These are phyloP conservation scores for Alliaria petiolata DNA, from an alignment of 345 rosid genomes.

Conservation along the genomic window DNA sequence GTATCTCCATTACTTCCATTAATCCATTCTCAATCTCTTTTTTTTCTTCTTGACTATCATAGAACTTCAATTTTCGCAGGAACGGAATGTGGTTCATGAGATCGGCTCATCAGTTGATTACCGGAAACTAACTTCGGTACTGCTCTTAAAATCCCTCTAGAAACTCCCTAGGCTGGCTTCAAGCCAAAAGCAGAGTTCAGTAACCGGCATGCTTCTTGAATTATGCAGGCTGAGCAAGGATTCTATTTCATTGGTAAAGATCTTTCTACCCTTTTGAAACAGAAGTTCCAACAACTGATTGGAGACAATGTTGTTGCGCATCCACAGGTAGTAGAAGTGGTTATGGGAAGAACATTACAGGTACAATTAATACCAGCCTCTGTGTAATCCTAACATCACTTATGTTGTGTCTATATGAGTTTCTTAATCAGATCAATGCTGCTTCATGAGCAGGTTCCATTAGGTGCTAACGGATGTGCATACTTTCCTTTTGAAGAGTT, in stretches of 20 bases:
- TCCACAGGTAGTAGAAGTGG: slow-evolving; percentile 78
- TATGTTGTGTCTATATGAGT: neutral
- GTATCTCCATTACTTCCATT: slow-evolving; percentile 31
- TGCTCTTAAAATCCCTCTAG: neutral
- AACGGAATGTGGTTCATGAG: slow-evolving; percentile 73
- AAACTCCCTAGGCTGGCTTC: slow-evolving; percentile 8
- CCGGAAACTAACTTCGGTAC: slow-evolving; percentile 86
- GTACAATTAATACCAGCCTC: slow-evolving; percentile 25
- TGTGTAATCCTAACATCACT: neutral
- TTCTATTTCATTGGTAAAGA: slow-evolving; percentile 80
- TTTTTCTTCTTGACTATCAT: neutral
- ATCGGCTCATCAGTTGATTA: slow-evolving; percentile 90
- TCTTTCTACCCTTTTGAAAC: slow-evolving; percentile 50
- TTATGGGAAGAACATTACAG: slow-evolving; percentile 89
- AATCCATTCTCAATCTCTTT: neutral
- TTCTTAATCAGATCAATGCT: neutral
- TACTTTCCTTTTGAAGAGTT: slow-evolving; percentile 84
- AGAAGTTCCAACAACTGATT: slow-evolving; percentile 64
- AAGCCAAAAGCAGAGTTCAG: neutral
- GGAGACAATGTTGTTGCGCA: slow-evolving; percentile 47
- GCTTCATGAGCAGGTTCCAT: slow-evolving; percentile 49
- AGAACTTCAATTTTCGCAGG: slow-evolving; percentile 42
- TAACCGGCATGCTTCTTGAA: slow-evolving; percentile 1
- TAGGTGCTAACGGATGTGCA: slow-evolving; percentile 90
- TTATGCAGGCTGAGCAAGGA: slow-evolving; percentile 79